Conservation (phyloP, 805 yeast genomes). For the Saccharomyces eubayanus region DNA sequence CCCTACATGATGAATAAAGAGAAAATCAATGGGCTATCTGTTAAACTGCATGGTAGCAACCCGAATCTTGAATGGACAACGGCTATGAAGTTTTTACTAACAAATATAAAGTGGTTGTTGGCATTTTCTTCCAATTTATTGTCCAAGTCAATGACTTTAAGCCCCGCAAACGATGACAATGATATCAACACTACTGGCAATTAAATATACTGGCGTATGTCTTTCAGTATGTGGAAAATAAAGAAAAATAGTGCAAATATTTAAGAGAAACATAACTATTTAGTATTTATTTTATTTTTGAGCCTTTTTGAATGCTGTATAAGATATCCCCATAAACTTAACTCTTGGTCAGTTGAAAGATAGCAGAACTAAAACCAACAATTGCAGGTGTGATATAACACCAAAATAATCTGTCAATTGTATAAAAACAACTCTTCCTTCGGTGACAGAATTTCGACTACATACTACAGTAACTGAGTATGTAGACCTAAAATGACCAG, state of each 20-base stretch:
- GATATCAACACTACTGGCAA: not conserved
- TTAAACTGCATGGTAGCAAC: conserved; percentile 54
- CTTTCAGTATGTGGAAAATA: not conserved
- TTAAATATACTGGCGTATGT: not conserved
- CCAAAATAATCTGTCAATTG: not conserved
- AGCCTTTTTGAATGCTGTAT: not conserved
- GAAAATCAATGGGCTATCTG: conserved; percentile 66
- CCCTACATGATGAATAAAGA: conserved; percentile 71
- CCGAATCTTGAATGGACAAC: conserved; percentile 81
- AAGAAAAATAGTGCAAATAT: not conserved
- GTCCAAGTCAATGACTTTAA: not conserved
- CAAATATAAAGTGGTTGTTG: conserved; percentile 77
- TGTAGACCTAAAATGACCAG: not conserved
- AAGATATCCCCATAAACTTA: not conserved
- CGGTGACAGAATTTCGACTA: not conserved
- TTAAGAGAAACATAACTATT: not conserved
- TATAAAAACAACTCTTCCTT: not conserved
- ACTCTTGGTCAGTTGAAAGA: not conserved
- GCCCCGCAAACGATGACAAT: not conserved
- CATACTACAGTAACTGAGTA: not conserved
- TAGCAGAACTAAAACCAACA: not conserved
- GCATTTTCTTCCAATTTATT: conserved; percentile 54
- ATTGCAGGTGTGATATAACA: not conserved
- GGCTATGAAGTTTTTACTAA: conserved; percentile 73
- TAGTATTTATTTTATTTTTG: too few species aligned